These are phyloP conservation scores for Vachellia pachyceras DNA, from an alignment of 306 rosid species.

Conservation along the genomic window DNA sequence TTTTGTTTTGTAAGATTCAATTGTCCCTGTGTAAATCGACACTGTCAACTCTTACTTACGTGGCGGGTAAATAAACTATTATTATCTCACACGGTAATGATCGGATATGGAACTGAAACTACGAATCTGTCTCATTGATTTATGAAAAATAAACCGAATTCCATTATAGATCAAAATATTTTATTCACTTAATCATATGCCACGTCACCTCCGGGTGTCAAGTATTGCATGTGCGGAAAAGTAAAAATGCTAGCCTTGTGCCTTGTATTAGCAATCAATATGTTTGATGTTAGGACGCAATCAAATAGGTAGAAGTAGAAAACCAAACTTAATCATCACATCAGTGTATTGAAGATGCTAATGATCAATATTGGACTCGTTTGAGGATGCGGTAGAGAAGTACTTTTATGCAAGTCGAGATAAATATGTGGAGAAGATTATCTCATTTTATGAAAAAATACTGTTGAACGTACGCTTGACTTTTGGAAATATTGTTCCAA, in stretches of 20 bases:
- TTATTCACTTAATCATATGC: slow-evolving; percentile 3
- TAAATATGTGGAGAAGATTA: too few species aligned
- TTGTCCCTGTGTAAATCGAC: neutral
- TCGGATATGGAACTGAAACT: slow-evolving; percentile 13
- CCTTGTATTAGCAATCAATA: neutral
- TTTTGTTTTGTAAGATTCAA: neutral
- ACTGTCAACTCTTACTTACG: neutral
- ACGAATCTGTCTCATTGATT: neutral
- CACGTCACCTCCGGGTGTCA: neutral
- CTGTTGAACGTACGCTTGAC: too few species aligned
- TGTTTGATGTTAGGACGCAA: neutral
- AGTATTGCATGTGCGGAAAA: neutral
- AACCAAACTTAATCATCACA: slow-evolving; percentile 8
- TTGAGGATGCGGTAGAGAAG: too few species aligned
- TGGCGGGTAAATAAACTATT: neutral
- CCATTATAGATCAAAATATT: neutral
- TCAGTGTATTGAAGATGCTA: neutral
- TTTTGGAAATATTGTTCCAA: too few species aligned
- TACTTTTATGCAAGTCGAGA: too few species aligned
- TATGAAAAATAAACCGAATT: neutral
- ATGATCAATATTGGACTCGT: too few species aligned
- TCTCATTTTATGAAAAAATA: too few species aligned
- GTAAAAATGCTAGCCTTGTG: neutral
- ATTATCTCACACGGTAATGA: neutral
- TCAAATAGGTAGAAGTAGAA: neutral